phyloP scores from a whole-genome alignment of 257 asterid genomes.

The Solanum rostratum region DNA sequence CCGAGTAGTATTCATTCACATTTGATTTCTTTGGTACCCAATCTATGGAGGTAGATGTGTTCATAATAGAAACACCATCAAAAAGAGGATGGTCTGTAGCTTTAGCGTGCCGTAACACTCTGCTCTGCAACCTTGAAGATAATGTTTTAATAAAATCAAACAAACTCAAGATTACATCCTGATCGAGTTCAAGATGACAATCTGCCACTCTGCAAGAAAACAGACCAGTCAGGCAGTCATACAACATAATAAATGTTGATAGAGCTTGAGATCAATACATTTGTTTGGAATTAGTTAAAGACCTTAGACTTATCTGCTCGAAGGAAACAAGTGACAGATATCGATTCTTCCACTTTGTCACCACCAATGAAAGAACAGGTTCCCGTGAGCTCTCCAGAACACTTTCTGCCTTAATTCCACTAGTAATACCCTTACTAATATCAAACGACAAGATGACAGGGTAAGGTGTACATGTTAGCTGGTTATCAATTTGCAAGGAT shows the following conservation, averaged over 20 bases:
- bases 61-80: background rate
- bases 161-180: constrained; percentile 65
- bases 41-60: constrained; percentile 8
- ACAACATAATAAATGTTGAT: background rate
- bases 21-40: constrained; percentile 15
- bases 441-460: constrained; percentile 84
- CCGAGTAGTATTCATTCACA: constrained; percentile 21
- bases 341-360: constrained; percentile 81
- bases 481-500: constrained; percentile 87
- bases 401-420: constrained; percentile 27
- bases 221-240: constrained; percentile 7
- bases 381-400: constrained; percentile 37
- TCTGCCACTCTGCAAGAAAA: constrained; percentile 65
- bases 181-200: constrained; percentile 84
- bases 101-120: constrained; percentile 32
- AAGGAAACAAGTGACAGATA: constrained; percentile 66
- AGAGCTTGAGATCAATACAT: background rate
- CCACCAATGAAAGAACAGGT: constrained; percentile 68
- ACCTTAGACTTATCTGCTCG: constrained; percentile 23
- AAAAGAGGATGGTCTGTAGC: constrained; percentile 37
- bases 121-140: constrained; percentile 52
- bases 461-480: constrained; percentile 59
- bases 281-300: background rate
- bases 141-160: constrained; percentile 57
- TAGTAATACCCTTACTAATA: constrained; percentile 27